These are phyloP conservation scores for Neotropicomus parvogracilis DNA, from an alignment of 1,284 basidiomycete genomes.

Conservation along the genomic window DNA sequence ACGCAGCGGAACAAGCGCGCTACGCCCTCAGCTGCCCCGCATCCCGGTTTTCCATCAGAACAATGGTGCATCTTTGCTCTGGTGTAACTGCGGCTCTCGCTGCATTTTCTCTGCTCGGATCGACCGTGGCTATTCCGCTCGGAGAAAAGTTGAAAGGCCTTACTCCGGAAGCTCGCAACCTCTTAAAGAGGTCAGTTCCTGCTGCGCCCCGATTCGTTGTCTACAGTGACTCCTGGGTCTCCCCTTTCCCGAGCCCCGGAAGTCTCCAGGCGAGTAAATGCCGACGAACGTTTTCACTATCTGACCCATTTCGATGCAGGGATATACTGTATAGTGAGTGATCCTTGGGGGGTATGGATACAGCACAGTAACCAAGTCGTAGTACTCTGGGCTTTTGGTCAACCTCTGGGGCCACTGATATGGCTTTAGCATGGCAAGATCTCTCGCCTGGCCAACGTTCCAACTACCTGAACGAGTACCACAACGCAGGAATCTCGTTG, in stretches of 20 bases:
- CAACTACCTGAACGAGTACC: neutral
- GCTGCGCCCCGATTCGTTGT: neutral
- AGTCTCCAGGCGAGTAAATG: neutral
- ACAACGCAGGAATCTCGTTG: neutral
- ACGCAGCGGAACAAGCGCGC: too few species aligned
- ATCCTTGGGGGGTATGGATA: neutral
- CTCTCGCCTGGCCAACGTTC: neutral
- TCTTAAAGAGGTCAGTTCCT: neutral
- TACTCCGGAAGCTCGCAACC: neutral
- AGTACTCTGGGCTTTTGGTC: slow-evolving; percentile 46
- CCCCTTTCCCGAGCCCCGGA: neutral
- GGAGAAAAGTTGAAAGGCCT: neutral
- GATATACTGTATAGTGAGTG: slow-evolving; percentile 47
- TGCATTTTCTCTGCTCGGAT: neutral
- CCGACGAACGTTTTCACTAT: neutral
- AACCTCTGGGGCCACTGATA: neutral
- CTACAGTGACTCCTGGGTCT: neutral
- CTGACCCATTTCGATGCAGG: slow-evolving; percentile 25
- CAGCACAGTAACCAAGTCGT: neutral
- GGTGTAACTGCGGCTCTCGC: neutral
- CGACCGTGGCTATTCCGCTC: neutral
- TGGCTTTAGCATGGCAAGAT: neutral
- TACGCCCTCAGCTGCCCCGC: too few species aligned
- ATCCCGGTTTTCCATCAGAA: neutral
- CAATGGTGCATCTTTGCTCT: neutral